Base-by-base conservation (phyloP, 2,329 filamentous ascomycete species). In the Talaromyces sp. region DNA sequence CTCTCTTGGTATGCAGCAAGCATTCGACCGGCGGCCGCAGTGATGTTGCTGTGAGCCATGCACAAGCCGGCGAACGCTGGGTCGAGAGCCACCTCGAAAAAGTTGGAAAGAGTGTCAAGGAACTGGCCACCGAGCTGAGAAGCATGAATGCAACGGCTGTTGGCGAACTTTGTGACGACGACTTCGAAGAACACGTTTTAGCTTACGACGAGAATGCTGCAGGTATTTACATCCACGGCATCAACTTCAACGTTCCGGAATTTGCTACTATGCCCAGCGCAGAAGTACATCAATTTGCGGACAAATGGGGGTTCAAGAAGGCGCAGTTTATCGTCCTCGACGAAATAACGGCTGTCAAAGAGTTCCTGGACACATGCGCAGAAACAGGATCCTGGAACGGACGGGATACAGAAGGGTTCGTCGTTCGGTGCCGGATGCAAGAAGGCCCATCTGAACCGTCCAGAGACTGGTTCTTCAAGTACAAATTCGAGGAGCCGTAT, bases 391-490 rank as follows among this genome's bases (percentile, higher is more conserved):
- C 91, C 40, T 94, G 96, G 77, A 88, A 90, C 65, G 94, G 93
- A 9, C 89, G 93, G 59, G 94, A 98, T 68, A 94, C 96, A 0
- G 95, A 99, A 76, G 95, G 95, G 4, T 99, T 99, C 69, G 95
- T 99, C 61, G 89, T 99, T 68, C 89, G 95, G 61, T 98, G 95
- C 83, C 91, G 87, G 79, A 87, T 81, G 81, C 81, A 72, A 59
- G 70, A 77, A 55, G 79, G 80, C 0, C 78, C 76, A 1, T 72
- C 74, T 14, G 75, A 74, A 1, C 83, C 85, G 0, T 95, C 88
- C 73, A 79, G 85, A n/a, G 93, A 99, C 74, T 99, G 95, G 95
- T 99, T 99, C 78, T 99, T 99, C 87, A 99, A 99, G 78, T 99
- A 93, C 85, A 99, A 99, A 79, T 99, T 99, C 64, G 95, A 99